Evolutionary conservation across 2,329 filamentous ascomycete species (phyloP).

Genomic region (Colletotrichum zoysiae): DNA sequence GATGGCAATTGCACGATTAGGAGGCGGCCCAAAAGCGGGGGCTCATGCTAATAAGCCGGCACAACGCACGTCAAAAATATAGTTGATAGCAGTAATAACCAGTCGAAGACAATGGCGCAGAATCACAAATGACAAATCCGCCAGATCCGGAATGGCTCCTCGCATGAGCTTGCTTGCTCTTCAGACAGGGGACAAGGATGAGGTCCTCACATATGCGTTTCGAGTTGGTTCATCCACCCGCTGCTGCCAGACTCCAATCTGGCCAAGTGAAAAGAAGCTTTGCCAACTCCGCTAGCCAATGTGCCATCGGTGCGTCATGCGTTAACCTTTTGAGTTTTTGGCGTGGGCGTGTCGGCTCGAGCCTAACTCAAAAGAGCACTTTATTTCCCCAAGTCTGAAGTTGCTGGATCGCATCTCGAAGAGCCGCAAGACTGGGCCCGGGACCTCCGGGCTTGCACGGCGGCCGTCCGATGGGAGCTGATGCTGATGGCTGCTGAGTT

Average conservation of each 20-base stretch:
- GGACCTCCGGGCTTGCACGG: neutral
- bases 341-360: slow-evolving; percentile 19
- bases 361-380: slow-evolving; percentile 28
- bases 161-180: slow-evolving; percentile 13
- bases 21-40: neutral
- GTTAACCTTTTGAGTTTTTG: slow-evolving; percentile 6
- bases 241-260: slow-evolving; percentile 6
- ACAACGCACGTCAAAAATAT: slow-evolving; percentile 4
- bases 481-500: neutral
- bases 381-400: slow-evolving; percentile 1
- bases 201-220: slow-evolving; percentile 18
- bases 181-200: slow-evolving; percentile 27
- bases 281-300: slow-evolving; percentile 3
- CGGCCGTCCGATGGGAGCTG: neutral
- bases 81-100: slow-evolving; percentile 26
- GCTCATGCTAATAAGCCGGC: neutral
- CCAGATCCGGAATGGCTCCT: neutral
- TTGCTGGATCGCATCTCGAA: neutral
- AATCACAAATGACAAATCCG: slow-evolving; percentile 14
- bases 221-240: slow-evolving; percentile 28
- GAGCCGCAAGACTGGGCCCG: neutral
- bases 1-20: slow-evolving; percentile 14
- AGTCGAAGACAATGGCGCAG: slow-evolving; percentile 12
- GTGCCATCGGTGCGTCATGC: slow-evolving; percentile 11
- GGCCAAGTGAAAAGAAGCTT: slow-evolving; percentile 31